Percentiles rank a stretch among this genome's conserved stretches.
Conservation (phyloP, 352 stramenopile genomes). For the Phytopythium delawarense region DNA sequence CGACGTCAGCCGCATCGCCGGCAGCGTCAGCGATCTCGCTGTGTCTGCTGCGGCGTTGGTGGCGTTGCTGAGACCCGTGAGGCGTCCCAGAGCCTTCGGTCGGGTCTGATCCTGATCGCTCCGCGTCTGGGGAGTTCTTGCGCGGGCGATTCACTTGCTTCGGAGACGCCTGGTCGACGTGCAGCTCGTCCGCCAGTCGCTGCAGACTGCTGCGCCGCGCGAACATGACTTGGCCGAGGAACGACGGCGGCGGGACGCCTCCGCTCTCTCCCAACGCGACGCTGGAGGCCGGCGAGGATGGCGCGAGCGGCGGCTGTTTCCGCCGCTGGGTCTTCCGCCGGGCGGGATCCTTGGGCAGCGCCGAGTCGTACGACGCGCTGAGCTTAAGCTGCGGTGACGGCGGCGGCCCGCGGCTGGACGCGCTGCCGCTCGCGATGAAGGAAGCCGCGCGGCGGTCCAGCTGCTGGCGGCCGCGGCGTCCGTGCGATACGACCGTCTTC, state of each 20-base stretch:
- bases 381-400: background rate
- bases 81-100: background rate
- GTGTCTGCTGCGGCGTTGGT: conserved; percentile 3
- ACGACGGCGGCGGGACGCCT: conserved; percentile 24
- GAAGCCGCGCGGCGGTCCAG: conserved; percentile 13
- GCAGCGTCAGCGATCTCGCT: background rate
- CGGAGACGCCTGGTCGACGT: conserved; percentile 19
- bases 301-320: conserved; percentile 10
- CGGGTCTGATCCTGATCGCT: background rate
- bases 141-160: background rate
- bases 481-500: conserved; percentile 35
- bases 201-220: conserved; percentile 50
- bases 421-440: background rate
- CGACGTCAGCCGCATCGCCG: conserved; percentile 10
- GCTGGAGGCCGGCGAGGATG: background rate
- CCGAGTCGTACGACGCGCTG: conserved; percentile 5
- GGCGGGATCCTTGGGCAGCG: conserved; percentile 14
- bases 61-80: background rate
- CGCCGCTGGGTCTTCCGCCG: conserved; percentile 21
- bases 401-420: background rate
- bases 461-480: conserved; percentile 12
- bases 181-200: conserved; percentile 42
- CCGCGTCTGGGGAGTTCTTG: background rate
- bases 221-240: conserved; percentile 32
- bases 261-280: conserved; percentile 2